These are phyloP conservation scores for Entomortierella lignicola DNA, from an alignment of 192 early-diverging fungal genomes.

Conservation along the genomic window DNA sequence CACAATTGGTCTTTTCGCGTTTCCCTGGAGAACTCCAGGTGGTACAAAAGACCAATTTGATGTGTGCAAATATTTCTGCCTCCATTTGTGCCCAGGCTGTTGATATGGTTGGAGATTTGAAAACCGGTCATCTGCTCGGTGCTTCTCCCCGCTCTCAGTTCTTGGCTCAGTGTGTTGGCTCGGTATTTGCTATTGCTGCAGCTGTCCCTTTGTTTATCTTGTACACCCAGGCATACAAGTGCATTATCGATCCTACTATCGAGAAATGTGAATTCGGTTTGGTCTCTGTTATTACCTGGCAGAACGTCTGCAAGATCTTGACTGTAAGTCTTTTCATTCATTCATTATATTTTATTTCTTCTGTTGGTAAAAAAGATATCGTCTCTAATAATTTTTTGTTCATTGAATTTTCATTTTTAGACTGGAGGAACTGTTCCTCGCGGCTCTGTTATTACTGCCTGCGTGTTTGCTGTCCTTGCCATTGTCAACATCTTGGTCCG, in stretches of 20 bases:
- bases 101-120: slow-evolving; percentile 80
- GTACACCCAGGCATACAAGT: slow-evolving; percentile 72
- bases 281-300: slow-evolving; percentile 56
- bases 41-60: slow-evolving; percentile 68
- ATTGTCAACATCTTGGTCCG: slow-evolving; percentile 53
- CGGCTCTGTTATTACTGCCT: slow-evolving; percentile 57
- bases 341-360: slow-evolving; percentile 53
- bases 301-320: slow-evolving; percentile 35
- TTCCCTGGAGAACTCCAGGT: slow-evolving; percentile 59
- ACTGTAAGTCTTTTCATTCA: slow-evolving; percentile 61
- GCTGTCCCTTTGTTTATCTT: slow-evolving; percentile 68
- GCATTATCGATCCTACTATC: slow-evolving; percentile 57
- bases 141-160: slow-evolving; percentile 76
- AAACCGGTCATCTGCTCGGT: slow-evolving; percentile 75
- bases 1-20: slow-evolving; percentile 75
- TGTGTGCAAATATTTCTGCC: slow-evolving; percentile 70
- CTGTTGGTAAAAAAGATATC: no score
- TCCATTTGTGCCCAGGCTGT: slow-evolving; percentile 67
- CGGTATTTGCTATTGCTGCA: slow-evolving; percentile 69
- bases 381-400: no score
- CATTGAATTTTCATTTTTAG: slow-evolving; percentile 32
- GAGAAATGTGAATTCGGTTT: slow-evolving; percentile 59
- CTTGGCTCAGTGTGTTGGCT: slow-evolving; percentile 71
- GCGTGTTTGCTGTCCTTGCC: slow-evolving; percentile 57
- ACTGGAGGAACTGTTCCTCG: slow-evolving; percentile 58